Percentiles rank a stretch among this genome's conserved stretches.
These are phyloP conservation scores for Tolypocladium tundrense DNA, from an alignment of 2,329 filamentous ascomycete species.

Conservation along the genomic window DNA sequence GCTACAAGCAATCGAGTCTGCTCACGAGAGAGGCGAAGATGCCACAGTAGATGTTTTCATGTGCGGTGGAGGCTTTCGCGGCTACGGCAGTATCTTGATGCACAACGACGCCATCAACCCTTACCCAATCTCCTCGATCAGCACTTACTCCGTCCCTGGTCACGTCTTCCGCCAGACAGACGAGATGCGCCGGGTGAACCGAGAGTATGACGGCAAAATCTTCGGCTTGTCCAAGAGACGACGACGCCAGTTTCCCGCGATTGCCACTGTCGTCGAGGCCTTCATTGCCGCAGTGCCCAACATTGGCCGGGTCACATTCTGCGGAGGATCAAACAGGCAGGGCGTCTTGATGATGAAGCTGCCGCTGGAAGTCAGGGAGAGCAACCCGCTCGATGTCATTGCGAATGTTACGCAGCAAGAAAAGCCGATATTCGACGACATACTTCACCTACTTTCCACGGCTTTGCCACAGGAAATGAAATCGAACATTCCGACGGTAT, in stretches of 20 bases:
- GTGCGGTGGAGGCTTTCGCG: constrained; percentile 81
- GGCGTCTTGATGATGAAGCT: constrained; percentile 70
- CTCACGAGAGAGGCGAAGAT: constrained; percentile 19
- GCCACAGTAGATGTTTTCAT: constrained; percentile 63
- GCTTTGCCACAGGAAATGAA: constrained; percentile 31
- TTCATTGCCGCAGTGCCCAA: constrained; percentile 59
- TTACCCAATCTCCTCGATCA: constrained; percentile 77
- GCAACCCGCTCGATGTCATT: constrained; percentile 48
- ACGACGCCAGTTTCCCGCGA: constrained; percentile 73
- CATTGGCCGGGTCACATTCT: constrained; percentile 70
- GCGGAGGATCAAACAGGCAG: constrained; percentile 78
- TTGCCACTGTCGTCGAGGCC: constrained; percentile 68
- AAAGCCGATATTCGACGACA: constrained; percentile 21
- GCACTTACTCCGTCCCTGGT: constrained; percentile 60
- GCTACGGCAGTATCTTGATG: constrained; percentile 86
- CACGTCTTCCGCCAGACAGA: constrained; percentile 46
- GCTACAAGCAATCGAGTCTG: constrained; percentile 31
- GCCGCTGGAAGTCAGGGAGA: constrained; percentile 44
- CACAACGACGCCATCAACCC: constrained; percentile 60
- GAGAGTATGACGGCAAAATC: constrained; percentile 42
- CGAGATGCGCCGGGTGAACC: constrained; percentile 41
- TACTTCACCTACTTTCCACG: constrained; percentile 26
- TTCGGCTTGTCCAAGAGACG: constrained; percentile 75
- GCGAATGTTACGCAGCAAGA: constrained; percentile 15
- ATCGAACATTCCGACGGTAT: constrained; percentile 26